These are phyloP conservation scores for Aspergillus sp. DNA, from an alignment of 2,329 filamentous ascomycete genomes.

Conservation along the genomic window DNA sequence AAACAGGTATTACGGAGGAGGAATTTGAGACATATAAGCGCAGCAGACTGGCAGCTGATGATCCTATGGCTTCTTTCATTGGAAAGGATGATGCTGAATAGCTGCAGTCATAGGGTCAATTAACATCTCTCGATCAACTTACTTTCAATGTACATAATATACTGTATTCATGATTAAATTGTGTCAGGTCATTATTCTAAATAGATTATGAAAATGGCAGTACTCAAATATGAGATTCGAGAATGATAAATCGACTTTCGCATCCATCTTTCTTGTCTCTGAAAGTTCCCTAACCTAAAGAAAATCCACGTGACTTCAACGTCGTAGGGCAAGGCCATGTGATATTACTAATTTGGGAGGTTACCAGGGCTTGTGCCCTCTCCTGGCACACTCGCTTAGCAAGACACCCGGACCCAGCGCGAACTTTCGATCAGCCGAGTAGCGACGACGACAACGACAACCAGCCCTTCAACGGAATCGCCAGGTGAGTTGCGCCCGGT, in stretches of 20 bases:
- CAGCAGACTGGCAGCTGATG: constrained; percentile 70
- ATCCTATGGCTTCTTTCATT: constrained; percentile 83
- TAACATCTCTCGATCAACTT: neutral
- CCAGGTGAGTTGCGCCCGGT: constrained; percentile 35
- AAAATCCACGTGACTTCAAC: neutral
- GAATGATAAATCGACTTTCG: too few relatives aligned
- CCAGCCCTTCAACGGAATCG: constrained; percentile 48
- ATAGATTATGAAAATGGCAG: neutral
- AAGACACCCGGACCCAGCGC: constrained; percentile 32
- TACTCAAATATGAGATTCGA: too few relatives aligned
- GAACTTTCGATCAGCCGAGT: constrained; percentile 40
- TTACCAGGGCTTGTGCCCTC: constrained; percentile 35
- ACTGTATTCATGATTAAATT: neutral
- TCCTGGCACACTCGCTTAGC: constrained; percentile 44
- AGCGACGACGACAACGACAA: constrained; percentile 48
- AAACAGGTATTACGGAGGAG: constrained; percentile 73
- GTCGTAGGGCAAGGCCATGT: constrained; percentile 7
- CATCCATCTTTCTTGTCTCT: neutral
- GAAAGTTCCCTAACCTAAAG: too few relatives aligned
- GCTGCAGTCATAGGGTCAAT: constrained; percentile 17
- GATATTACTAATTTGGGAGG: constrained; percentile 1
- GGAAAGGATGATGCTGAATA: constrained; percentile 68
- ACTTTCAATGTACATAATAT: constrained; percentile 5
- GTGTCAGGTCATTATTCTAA: neutral
- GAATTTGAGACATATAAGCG: constrained; percentile 84